A percentile compares a stretch with the other conserved stretches of the same genome.
These are phyloP conservation scores for Agaricus blazei DNA, from an alignment of 768 basidiomycete genomes.

Conservation along the genomic window DNA sequence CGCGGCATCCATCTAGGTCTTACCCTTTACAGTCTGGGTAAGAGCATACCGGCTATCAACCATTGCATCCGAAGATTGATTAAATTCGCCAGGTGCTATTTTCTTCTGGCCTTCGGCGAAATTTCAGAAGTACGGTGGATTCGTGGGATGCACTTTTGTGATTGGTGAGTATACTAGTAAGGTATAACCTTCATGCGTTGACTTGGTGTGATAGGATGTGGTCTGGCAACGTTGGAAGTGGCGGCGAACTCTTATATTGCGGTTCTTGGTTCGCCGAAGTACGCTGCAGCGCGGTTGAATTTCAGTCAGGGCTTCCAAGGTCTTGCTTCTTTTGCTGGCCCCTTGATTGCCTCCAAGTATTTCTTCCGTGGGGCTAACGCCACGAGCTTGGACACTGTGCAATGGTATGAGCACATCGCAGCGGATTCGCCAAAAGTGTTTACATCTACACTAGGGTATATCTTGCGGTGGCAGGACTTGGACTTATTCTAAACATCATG, in stretches of 20 bases:
- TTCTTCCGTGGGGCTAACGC: constrained; percentile 68
- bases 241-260: constrained; percentile 80
- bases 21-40: constrained; percentile 51
- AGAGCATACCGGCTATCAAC: constrained; percentile 2
- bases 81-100: constrained; percentile 46
- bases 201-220: constrained; percentile 40
- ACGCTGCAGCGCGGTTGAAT: constrained; percentile 71
- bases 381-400: constrained; percentile 57
- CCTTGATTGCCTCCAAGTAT: constrained; percentile 70
- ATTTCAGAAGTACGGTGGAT: constrained; percentile 63
- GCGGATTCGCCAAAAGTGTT: constrained; percentile 3
- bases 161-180: constrained; percentile 36
- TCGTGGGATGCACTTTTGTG: constrained; percentile 70
- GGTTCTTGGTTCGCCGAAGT: constrained; percentile 60
- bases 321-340: constrained; percentile 67
- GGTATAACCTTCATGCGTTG: no score
- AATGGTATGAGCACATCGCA: constrained; percentile 37
- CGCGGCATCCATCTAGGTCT: constrained; percentile 61
- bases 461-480: constrained; percentile 59
- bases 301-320: constrained; percentile 81
- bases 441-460: constrained; percentile 47
- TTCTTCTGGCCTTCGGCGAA: constrained; percentile 79
- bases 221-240: constrained; percentile 62
- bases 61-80: background rate
- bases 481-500: constrained; percentile 52